Conservation (phyloP, 73 alveolate genomes). For the Uronychia setigera region DNA sequence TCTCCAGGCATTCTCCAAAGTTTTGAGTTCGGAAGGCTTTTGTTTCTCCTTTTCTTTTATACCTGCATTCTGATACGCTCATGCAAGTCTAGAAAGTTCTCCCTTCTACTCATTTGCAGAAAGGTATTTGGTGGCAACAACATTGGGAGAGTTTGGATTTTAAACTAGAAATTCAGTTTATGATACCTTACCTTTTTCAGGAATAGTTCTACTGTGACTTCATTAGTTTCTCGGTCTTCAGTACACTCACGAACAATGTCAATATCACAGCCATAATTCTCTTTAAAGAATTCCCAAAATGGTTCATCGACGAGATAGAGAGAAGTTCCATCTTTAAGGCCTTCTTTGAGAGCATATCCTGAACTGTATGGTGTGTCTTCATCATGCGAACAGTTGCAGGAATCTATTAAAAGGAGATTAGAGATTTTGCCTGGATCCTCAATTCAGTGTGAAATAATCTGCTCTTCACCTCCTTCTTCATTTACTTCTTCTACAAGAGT, state of each 20-base stretch:
- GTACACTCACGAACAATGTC: neutral
- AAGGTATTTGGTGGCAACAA: slow-evolving; percentile 5
- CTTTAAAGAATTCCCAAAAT: slow-evolving; percentile 23
- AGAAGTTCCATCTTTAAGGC: slow-evolving; percentile 13
- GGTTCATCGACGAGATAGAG: slow-evolving; percentile 9
- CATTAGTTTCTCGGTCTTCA: slow-evolving; percentile 2
- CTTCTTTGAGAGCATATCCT: slow-evolving; percentile 9
- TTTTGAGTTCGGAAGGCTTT: neutral
- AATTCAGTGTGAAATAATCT: neutral
- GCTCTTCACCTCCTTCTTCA: neutral
- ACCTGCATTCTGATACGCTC: neutral
- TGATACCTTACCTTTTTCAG: slow-evolving; percentile 18
- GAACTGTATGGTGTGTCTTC: slow-evolving; percentile 22
- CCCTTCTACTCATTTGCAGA: neutral
- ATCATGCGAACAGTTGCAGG: slow-evolving; percentile 3
- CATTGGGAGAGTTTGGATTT: neutral
- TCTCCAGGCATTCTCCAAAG: neutral
- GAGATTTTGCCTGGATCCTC: slow-evolving; percentile 36
- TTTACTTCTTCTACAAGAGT: neutral
- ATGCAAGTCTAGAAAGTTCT: neutral
- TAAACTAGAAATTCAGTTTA: neutral
- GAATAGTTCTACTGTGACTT: slow-evolving; percentile 1
- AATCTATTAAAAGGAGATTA: slow-evolving; percentile 16
- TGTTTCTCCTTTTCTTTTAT: neutral
- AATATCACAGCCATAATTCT: slow-evolving; percentile 21